phyloP scores from a whole-genome alignment of 495 filamentous ascomycete species.

The Clavariopsis aquatica region DNA sequence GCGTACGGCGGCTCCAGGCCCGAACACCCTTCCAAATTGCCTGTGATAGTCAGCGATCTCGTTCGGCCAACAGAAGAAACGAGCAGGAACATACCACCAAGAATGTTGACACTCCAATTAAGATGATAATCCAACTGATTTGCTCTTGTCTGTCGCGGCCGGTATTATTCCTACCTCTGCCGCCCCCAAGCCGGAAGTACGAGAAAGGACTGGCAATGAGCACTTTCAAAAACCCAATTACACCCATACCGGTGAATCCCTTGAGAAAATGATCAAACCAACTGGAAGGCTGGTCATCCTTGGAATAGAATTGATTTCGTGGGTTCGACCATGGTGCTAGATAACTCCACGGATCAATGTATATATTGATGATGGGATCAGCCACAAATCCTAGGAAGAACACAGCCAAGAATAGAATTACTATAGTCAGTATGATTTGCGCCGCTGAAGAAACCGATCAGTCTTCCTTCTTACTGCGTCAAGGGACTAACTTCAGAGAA shows the following conservation, averaged over 20 bases:
- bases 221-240: conserved; percentile 83
- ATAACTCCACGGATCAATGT: conserved; percentile 69
- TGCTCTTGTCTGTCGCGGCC: conserved; percentile 73
- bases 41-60: conserved; percentile 50
- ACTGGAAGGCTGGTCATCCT: conserved; percentile 52
- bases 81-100: conserved; percentile 64
- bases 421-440: conserved; percentile 66
- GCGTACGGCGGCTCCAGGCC: conserved; percentile 63
- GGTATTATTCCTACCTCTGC: conserved; percentile 57
- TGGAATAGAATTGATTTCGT: conserved; percentile 19
- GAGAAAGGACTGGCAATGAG: conserved; percentile 67
- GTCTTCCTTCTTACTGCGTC: not conserved
- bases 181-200: conserved; percentile 50
- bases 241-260: conserved; percentile 78
- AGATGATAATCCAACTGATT: conserved; percentile 73
- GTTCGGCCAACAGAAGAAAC: not conserved
- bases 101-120: conserved; percentile 80
- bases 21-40: conserved; percentile 78
- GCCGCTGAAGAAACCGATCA: conserved; percentile 40
- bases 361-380: conserved; percentile 88
- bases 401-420: conserved; percentile 67
- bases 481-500: not conserved
- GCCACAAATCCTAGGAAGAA: conserved; percentile 87
- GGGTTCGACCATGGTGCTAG: conserved; percentile 44
- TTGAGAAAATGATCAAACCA: conserved; percentile 88